Evolutionary conservation across 495 filamentous ascomycete genomes (phyloP).

Genomic region (Aspergillus sclerotioniger): DNA sequence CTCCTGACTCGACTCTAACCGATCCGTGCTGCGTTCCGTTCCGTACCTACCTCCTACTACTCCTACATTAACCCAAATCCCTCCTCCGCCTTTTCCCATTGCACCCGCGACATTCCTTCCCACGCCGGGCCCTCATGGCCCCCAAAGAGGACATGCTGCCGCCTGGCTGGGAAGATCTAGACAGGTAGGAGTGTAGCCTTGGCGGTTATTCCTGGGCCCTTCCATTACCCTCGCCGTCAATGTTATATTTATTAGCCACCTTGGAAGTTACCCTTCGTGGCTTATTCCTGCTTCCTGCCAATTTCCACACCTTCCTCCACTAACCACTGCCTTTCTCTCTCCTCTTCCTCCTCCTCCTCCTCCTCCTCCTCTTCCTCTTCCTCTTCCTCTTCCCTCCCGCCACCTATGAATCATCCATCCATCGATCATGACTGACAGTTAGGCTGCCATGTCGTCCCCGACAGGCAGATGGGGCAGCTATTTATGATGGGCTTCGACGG

Average conservation of each 20-base stretch:
- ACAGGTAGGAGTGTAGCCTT: constrained; percentile 40
- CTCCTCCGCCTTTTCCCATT: background rate
- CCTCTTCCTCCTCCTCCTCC: background rate
- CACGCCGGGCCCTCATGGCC: constrained; percentile 43
- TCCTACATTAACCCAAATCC: background rate
- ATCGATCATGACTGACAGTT: constrained; percentile 37
- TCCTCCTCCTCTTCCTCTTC: background rate
- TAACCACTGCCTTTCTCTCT: background rate
- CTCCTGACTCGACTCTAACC: constrained; percentile 8
- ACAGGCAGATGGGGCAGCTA: constrained; percentile 75
- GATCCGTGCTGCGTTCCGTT: constrained; percentile 12
- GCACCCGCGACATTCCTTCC: constrained; percentile 35
- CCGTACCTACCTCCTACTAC: background rate
- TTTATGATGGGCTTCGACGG: constrained; percentile 97
- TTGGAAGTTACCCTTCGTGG: background rate
- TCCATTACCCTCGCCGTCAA: background rate
- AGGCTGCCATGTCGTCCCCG: constrained; percentile 27
- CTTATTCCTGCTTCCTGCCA: background rate
- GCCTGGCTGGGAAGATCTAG: constrained; percentile 48
- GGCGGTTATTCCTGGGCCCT: constrained; percentile 13
- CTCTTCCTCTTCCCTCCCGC: background rate
- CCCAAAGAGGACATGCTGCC: constrained; percentile 50
- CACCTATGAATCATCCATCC: background rate
- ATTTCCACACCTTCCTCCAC: background rate
- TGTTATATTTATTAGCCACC: constrained; percentile 6